phyloP scores from a whole-genome alignment of 768 basidiomycete species.

The Xerocomellus chrysenteron region DNA sequence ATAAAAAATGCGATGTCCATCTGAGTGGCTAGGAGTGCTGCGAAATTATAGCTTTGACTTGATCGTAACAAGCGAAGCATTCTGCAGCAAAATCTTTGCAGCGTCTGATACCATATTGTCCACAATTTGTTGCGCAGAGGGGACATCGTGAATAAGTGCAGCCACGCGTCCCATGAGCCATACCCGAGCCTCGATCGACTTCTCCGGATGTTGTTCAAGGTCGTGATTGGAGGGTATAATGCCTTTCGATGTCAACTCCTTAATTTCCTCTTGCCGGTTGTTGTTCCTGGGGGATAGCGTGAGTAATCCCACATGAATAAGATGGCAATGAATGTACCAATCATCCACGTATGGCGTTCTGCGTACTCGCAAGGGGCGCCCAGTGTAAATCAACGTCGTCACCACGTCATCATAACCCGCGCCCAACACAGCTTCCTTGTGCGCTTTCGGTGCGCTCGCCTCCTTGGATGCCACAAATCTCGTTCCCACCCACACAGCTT shows the following conservation, averaged over 20 bases:
- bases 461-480: conserved; percentile 84
- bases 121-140: conserved; percentile 80
- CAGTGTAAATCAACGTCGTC: conserved; percentile 87
- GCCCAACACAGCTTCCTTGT: conserved; percentile 75
- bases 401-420: conserved; percentile 77
- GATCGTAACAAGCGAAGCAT: conserved; percentile 37
- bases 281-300: conserved; percentile 52
- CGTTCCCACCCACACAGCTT: conserved; percentile 88
- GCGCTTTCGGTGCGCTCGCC: conserved; percentile 77
- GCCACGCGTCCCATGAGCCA: conserved; percentile 89
- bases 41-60: conserved; percentile 50
- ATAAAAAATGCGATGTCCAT: background rate
- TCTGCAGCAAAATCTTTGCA: conserved; percentile 43
- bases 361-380: conserved; percentile 83
- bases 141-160: conserved; percentile 68
- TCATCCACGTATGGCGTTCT: conserved; percentile 83
- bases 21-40: background rate
- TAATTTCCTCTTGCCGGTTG: conserved; percentile 79
- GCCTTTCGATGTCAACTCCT: conserved; percentile 79
- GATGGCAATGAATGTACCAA: conserved; percentile 50
- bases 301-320: background rate
- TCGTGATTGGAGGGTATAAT: conserved; percentile 74
- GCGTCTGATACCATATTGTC: conserved; percentile 75
- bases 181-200: conserved; percentile 57
- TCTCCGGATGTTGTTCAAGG: conserved; percentile 78